Conservation (phyloP, 2,329 filamentous ascomycete species). For the Penicillium sp. region DNA sequence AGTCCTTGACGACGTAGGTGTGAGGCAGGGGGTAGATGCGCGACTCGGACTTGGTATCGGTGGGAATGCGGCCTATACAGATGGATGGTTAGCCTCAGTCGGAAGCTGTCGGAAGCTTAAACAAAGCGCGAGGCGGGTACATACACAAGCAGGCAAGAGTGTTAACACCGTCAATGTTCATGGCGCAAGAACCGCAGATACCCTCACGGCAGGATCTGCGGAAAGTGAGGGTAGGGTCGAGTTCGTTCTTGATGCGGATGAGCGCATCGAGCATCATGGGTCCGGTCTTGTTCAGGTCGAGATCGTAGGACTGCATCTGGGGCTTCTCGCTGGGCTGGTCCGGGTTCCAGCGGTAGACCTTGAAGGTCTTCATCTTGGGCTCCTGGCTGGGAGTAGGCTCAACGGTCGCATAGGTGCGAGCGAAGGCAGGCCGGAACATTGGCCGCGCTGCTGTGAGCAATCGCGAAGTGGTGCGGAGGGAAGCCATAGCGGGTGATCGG, state of each 20-base stretch:
- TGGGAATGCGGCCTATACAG: conserved; percentile 79
- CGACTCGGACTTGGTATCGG: conserved; percentile 73
- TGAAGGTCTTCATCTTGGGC: conserved; percentile 83
- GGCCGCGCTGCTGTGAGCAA: conserved; percentile 45
- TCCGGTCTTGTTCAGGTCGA: conserved; percentile 98
- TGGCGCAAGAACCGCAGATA: conserved; percentile 97
- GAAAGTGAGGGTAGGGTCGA: conserved; percentile 95
- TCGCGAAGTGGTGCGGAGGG: conserved; percentile 50
- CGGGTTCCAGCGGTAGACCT: conserved; percentile 98
- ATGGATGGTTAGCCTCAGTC: conserved; percentile 11
- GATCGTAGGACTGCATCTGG: conserved; percentile 87
- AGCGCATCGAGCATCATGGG: conserved; percentile 97
- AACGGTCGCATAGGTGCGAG: conserved; percentile 51
- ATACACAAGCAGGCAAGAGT: conserved; percentile 95
- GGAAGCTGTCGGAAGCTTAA: conserved; percentile 1
- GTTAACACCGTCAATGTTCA: conserved; percentile 99
- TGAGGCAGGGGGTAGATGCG: conserved; percentile 98
- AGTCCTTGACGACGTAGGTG: conserved; percentile 98
- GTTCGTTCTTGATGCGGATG: conserved; percentile 98
- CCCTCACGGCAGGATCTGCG: conserved; percentile 94
- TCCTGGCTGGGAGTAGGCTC: conserved; percentile 59
- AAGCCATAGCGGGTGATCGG: conserved; percentile 43
- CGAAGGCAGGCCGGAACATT: conserved; percentile 43
- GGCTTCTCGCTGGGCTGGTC: conserved; percentile 91
- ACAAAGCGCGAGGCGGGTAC: conserved; percentile 39